A percentile compares a stretch with the other conserved stretches of the same genome.
Evolutionary conservation across 306 rosid species (phyloP).

Genomic region (Prunus kanzakura): DNA sequence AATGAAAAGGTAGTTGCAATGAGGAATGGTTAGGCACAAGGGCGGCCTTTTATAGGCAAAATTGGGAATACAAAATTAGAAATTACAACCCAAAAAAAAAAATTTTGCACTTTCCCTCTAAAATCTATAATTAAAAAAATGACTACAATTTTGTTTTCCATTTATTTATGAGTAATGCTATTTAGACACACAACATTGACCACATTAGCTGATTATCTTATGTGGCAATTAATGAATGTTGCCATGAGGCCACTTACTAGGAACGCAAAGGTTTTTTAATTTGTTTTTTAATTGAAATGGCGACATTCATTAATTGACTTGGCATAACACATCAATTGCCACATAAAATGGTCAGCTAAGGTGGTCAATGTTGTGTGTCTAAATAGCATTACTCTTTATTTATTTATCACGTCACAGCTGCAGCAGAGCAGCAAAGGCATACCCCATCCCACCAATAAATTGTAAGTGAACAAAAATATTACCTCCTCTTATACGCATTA

Average conservation of each 20-base stretch:
- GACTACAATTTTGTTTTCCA: not conserved
- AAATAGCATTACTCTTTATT: not conserved
- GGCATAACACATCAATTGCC: too few species aligned
- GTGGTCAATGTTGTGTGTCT: too few species aligned
- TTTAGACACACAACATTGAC: too few species aligned
- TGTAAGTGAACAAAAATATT: not conserved
- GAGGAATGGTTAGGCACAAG: not conserved
- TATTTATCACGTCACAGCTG: too few species aligned
- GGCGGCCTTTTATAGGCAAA: constrained; percentile 1
- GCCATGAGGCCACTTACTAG: too few species aligned
- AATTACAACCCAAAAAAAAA: not conserved
- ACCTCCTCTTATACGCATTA: not conserved
- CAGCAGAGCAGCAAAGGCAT: not conserved
- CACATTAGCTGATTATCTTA: too few species aligned
- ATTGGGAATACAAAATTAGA: not conserved
- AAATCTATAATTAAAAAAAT: not conserved
- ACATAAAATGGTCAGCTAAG: too few species aligned
- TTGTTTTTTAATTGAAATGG: too few species aligned
- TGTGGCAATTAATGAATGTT: too few species aligned
- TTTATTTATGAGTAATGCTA: too few species aligned
- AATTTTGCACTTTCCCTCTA: not conserved
- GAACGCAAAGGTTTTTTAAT: too few species aligned
- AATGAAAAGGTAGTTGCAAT: not conserved
- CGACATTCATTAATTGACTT: too few species aligned
- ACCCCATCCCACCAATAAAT: constrained; percentile 5